Percentiles rank a stretch among this genome's conserved stretches.
Evolutionary conservation across 805 yeast species (phyloP).

Genomic region (Suhomyces sp.): DNA sequence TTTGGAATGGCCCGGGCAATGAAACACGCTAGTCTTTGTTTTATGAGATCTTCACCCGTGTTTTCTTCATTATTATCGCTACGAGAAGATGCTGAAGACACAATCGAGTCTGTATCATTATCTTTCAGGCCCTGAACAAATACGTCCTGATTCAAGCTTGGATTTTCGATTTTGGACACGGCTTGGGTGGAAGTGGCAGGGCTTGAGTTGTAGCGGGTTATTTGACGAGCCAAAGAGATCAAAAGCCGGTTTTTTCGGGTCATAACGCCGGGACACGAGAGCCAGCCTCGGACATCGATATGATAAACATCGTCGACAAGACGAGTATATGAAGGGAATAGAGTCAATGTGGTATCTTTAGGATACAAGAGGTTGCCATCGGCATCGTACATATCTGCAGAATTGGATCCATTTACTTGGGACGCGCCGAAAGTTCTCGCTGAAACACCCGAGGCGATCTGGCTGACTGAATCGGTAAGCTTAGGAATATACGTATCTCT

Average conservation of each 20-base stretch:
- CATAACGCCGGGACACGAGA: constrained; percentile 67
- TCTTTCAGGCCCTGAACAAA: constrained; percentile 6
- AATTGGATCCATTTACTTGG: not conserved
- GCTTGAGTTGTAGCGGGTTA: constrained; percentile 42
- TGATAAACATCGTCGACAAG: constrained; percentile 27
- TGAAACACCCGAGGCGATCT: constrained; percentile 46
- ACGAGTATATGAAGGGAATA: constrained; percentile 42
- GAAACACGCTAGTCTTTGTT: constrained; percentile 66
- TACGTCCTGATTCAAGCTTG: constrained; percentile 24
- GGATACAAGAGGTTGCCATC: constrained; percentile 41
- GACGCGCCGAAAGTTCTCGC: constrained; percentile 21
- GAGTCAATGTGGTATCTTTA: constrained; percentile 54
- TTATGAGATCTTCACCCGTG: constrained; percentile 47
- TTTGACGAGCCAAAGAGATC: constrained; percentile 64
- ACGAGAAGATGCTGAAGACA: constrained; percentile 5
- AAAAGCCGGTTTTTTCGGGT: constrained; percentile 69
- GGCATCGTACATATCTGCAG: constrained; percentile 26
- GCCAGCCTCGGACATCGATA: constrained; percentile 69
- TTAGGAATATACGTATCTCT: constrained; percentile 58
- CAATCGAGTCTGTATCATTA: not conserved
- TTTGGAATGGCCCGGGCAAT: constrained; percentile 64
- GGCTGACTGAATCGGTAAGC: constrained; percentile 46
- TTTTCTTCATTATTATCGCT: constrained; percentile 1
- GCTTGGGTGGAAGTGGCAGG: constrained; percentile 15
- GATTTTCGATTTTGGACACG: constrained; percentile 24